A percentile compares a stretch with the other conserved stretches of the same genome.
These are phyloP conservation scores for Eragrostis nindensis DNA, from an alignment of 176 grass and related monocot species.

Conservation along the genomic window DNA sequence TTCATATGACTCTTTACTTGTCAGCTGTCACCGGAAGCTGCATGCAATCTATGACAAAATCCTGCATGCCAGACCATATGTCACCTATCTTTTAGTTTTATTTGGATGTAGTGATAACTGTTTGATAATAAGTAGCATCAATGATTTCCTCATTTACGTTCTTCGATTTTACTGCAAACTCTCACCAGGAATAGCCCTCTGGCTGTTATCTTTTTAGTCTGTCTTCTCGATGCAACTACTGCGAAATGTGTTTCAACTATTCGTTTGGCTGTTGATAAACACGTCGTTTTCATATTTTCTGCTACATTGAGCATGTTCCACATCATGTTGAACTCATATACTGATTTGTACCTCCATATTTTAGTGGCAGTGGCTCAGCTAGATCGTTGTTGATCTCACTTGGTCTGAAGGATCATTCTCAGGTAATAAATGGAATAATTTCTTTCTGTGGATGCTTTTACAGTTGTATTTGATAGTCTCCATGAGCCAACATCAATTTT, in stretches of 20 bases:
- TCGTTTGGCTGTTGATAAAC: not conserved
- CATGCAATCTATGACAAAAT: not conserved
- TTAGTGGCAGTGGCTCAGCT: constrained; percentile 70
- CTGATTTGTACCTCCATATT: not conserved
- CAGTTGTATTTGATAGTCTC: not conserved
- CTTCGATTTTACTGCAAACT: constrained; percentile 9
- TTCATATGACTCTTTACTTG: not conserved
- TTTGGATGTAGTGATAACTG: constrained; percentile 1
- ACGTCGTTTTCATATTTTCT: not conserved
- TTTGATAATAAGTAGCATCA: constrained; percentile 4
- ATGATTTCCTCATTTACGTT: not conserved
- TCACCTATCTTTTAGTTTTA: not conserved
- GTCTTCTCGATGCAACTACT: not conserved
- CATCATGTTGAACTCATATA: constrained; percentile 17
- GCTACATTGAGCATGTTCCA: not conserved
- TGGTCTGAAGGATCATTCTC: constrained; percentile 92
- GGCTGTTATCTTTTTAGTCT: not conserved
- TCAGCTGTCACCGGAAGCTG: not conserved
- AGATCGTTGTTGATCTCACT: constrained; percentile 78
- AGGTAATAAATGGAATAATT: constrained; percentile 52
- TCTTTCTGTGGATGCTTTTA: constrained; percentile 6
- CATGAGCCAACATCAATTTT: not conserved
- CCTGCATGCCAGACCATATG: not conserved
- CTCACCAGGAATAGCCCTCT: not conserved
- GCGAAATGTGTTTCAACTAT: not conserved